A percentile compares a stretch with the other conserved stretches of the same genome.
Conservation (phyloP, 2,329 filamentous ascomycete genomes). For the Clarireedia paspali region DNA sequence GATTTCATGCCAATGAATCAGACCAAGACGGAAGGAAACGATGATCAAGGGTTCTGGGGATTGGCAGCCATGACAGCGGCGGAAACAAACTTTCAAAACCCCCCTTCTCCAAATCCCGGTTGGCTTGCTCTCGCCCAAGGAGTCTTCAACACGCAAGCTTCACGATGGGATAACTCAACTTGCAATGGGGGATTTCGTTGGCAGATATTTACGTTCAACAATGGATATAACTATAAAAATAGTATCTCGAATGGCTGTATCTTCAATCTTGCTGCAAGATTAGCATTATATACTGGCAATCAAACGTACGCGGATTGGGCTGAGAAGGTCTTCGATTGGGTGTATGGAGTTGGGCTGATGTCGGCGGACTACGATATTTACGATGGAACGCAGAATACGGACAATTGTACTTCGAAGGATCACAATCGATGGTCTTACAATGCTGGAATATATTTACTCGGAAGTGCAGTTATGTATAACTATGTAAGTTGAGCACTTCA, state of each 20-base stretch:
- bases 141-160: conserved; percentile 70
- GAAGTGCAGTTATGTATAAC: conserved; percentile 40
- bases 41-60: conserved; percentile 58
- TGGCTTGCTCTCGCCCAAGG: conserved; percentile 68
- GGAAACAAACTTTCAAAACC: conserved; percentile 54
- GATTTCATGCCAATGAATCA: conserved; percentile 72
- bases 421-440: conserved; percentile 63
- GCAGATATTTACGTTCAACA: conserved; percentile 77
- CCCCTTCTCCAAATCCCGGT: conserved; percentile 44
- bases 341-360: conserved; percentile 47
- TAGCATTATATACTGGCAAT: conserved; percentile 73
- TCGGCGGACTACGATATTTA: conserved; percentile 45
- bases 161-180: conserved; percentile 56
- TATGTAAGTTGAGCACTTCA: conserved; percentile 31
- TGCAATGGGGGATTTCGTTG: conserved; percentile 70
- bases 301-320: conserved; percentile 69
- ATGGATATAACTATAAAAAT: conserved; percentile 72
- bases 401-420: conserved; percentile 49
- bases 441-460: conserved; percentile 55
- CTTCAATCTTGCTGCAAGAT: conserved; percentile 54
- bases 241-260: conserved; percentile 53
- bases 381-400: conserved; percentile 46
- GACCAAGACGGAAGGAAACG: conserved; percentile 51
- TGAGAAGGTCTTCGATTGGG: conserved; percentile 63
- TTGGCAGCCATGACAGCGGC: conserved; percentile 62